Evolutionary conservation across 1,139 yeast genomes (phyloP).

Genomic region (Zygoascus sp.): DNA sequence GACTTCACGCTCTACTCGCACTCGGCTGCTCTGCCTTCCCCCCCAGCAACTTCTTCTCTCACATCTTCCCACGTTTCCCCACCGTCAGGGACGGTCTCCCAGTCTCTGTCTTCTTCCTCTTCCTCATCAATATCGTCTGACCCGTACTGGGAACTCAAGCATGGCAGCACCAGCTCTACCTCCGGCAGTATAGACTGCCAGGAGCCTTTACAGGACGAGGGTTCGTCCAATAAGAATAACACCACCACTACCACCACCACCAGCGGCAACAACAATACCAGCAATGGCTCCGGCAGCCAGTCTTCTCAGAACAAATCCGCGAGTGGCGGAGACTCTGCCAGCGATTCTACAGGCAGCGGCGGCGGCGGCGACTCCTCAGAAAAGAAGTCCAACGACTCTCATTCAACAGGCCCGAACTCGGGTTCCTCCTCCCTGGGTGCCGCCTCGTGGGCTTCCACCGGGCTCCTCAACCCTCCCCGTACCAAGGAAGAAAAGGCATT

Average conservation of each 20-base stretch:
- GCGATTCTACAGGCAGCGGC: neutral
- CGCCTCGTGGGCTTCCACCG: neutral
- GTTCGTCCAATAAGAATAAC: no score
- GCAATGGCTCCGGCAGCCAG: neutral
- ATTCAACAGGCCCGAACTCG: neutral
- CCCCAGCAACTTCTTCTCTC: neutral
- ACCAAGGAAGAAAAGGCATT: slow-evolving; percentile 14
- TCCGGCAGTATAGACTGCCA: neutral
- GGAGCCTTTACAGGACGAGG: neutral
- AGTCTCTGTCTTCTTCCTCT: slow-evolving; percentile 5
- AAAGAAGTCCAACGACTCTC: neutral
- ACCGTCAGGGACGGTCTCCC: neutral
- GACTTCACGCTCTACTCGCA: slow-evolving; percentile 3
- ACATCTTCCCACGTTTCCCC: neutral
- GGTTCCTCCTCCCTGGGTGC: neutral
- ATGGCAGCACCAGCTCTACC: no score
- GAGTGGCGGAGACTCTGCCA: neutral
- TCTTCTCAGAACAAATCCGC: neutral
- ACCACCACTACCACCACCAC: no score
- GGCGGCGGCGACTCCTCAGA: neutral
- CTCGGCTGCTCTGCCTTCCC: slow-evolving; percentile 2
- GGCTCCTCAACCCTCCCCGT: neutral
- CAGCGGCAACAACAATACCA: neutral
- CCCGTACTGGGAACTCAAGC: neutral
- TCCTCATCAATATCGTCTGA: slow-evolving; percentile 2